Base-by-base conservation (phyloP, 768 basidiomycete species). In the Tylopilus rubrobrunneus region DNA sequence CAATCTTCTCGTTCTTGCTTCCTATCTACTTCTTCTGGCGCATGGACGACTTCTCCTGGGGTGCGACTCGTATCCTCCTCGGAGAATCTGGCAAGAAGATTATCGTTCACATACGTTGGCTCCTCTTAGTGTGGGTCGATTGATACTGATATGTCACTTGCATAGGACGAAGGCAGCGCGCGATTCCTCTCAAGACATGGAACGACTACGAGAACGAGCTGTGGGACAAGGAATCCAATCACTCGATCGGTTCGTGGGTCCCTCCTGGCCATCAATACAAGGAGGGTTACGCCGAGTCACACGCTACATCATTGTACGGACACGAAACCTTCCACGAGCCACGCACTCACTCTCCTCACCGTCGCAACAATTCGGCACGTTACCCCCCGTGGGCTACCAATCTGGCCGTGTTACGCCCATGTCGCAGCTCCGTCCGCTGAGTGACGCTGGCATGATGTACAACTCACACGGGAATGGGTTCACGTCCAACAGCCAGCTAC, bases 191-290 rank as follows among this genome's bases (percentile, higher is more conserved):
- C 60, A 98, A 98, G 74, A 92, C 88, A 0, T 98, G 97, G 96
- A 91, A 84, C 55, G 94, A 97, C 61, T 97, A 96, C 63, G 87
- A 92, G 78, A 97, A 95, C 64, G 94, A 96, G 69, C 82, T 97
- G 11, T 98, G 94, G 94, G 94, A 97, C 67, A 93, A 94, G 70
- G 94, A 96, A 60, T 94, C 91, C 1, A 95, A 95, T 63, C 93
- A 96, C 71, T 93, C 91, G 56, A 91, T 94, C 48, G 92, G 92
- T 9, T 94, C 91, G 0, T 96, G 92, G 89, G 85, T 87, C 10
- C 92, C 92, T 31, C 90, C 89, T 1, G 73, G 74, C 39, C 87
- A 87, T 64, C 67, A 79, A 58, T 84, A 80, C 58, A 86, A 83
- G 62, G 85, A 87, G 27, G 89, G 84, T 2, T 90, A 90, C 51